Conservation (phyloP, 306 rosid species). For the Cicer chorassanicum region DNA sequence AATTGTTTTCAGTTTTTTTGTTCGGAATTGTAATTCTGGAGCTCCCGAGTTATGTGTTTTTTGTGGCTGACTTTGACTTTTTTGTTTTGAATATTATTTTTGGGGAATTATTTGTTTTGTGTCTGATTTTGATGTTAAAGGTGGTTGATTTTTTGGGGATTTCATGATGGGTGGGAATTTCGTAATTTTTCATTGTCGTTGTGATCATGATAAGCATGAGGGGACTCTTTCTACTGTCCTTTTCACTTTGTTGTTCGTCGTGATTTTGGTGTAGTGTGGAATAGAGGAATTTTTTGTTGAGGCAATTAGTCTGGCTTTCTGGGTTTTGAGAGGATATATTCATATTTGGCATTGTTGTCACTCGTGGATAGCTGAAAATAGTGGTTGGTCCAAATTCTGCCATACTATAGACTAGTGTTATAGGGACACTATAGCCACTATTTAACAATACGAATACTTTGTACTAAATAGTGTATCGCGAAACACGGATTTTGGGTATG, state of each 20-base stretch:
- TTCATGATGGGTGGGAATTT: constrained; percentile 22
- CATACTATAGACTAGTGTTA: background rate
- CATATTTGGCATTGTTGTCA: background rate
- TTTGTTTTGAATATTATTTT: constrained; percentile 6
- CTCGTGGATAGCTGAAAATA: background rate
- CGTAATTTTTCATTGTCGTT: background rate
- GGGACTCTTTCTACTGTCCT: background rate
- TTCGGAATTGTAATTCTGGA: constrained; percentile 32
- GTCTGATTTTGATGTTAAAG: constrained; percentile 2
- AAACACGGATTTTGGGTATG: background rate
- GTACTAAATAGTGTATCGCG: background rate
- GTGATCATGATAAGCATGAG: constrained; percentile 15
- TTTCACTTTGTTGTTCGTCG: constrained; percentile 18
- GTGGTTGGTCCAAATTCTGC: background rate
- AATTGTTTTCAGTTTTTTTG: background rate
- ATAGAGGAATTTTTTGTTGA: constrained; percentile 17
- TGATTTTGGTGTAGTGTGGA: constrained; percentile 19
- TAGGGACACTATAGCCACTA: background rate
- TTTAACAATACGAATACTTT: background rate
- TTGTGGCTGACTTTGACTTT: background rate
- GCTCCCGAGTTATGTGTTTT: constrained; percentile 9
- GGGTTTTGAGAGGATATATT: constrained; percentile 4
- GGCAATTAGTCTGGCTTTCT: constrained; percentile 25
- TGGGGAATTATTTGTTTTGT: constrained; percentile 19
- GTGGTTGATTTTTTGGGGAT: constrained; percentile 17